Evolutionary conservation across 768 basidiomycete genomes (phyloP).

Genomic region (Rhodotorula taiwanensis): DNA sequence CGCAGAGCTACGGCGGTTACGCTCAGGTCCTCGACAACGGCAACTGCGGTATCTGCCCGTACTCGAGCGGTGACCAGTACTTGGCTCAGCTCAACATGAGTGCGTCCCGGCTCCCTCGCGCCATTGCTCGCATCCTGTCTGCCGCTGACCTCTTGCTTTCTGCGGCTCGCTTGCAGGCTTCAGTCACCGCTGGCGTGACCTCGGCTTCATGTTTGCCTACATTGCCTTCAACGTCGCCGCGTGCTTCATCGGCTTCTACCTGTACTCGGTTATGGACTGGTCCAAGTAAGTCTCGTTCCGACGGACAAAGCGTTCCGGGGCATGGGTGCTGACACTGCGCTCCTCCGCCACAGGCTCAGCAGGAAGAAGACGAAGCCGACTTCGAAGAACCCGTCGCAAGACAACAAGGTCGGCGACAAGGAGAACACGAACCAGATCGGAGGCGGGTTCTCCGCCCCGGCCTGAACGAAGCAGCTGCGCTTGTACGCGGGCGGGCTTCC

Average conservation of each 20-base stretch:
- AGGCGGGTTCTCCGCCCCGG: no score
- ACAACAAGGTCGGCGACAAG: no score
- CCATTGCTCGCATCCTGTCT: no score
- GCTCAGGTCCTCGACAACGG: slow-evolving; percentile 29
- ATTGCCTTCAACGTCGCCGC: slow-evolving; percentile 31
- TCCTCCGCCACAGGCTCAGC: no score
- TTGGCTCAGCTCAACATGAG: slow-evolving; percentile 31
- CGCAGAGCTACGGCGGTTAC: slow-evolving; percentile 26
- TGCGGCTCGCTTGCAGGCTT: not conserved
- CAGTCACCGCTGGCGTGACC: slow-evolving; percentile 29
- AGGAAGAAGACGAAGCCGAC: no score
- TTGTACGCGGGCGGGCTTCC: no score
- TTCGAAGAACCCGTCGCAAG: no score
- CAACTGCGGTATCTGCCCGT: slow-evolving; percentile 28
- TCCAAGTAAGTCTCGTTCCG: not conserved
- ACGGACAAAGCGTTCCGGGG: no score
- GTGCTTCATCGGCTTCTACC: slow-evolving; percentile 21
- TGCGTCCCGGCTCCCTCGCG: not conserved
- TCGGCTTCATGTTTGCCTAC: slow-evolving; percentile 28
- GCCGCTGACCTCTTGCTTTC: not conserved
- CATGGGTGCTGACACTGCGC: no score
- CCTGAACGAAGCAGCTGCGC: no score
- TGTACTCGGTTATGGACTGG: slow-evolving; percentile 24
- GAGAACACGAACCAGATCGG: no score
- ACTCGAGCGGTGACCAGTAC: slow-evolving; percentile 34